Conservation (phyloP, 768 basidiomycete genomes). For the Galerina marginata region DNA sequence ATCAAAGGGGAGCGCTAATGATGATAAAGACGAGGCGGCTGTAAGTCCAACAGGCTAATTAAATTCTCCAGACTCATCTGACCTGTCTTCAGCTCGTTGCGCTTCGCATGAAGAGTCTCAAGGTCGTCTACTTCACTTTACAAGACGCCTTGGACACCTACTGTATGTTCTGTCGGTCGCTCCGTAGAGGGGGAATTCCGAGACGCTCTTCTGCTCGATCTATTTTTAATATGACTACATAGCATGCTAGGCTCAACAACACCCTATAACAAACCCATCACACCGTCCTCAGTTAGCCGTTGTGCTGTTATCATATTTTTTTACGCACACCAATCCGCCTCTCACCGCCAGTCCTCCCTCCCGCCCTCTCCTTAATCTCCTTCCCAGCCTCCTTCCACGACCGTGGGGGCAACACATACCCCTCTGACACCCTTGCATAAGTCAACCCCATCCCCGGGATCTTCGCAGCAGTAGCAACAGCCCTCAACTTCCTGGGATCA, state of each 20-base stretch:
- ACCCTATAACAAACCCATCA: too few relatives aligned
- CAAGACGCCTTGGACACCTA: background rate
- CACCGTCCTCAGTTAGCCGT: too few relatives aligned
- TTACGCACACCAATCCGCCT: background rate
- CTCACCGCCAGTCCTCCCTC: slow-evolving; percentile 18
- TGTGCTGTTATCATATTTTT: too few relatives aligned
- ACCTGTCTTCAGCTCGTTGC: background rate
- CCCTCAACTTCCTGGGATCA: too few relatives aligned
- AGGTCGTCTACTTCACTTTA: background rate
- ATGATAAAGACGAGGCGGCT: background rate
- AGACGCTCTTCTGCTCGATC: too few relatives aligned
- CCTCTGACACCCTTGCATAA: slow-evolving; percentile 33
- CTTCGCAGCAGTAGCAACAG: background rate
- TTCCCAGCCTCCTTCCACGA: slow-evolving; percentile 43
- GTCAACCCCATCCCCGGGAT: slow-evolving; percentile 31
- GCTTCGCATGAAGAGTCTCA: background rate
- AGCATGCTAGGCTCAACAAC: too few relatives aligned
- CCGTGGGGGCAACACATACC: too few relatives aligned
- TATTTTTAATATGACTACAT: too few relatives aligned
- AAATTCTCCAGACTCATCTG: too few relatives aligned
- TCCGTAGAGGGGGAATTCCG: too few relatives aligned
- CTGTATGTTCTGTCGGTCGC: background rate
- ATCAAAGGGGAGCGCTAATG: background rate
- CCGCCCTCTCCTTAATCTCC: slow-evolving; percentile 61
- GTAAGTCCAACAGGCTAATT: background rate